A percentile compares a stretch with the other conserved stretches of the same genome.
phyloP scores from a whole-genome alignment of 208 protist genomes.

The Trypanosoma platydactyli region DNA sequence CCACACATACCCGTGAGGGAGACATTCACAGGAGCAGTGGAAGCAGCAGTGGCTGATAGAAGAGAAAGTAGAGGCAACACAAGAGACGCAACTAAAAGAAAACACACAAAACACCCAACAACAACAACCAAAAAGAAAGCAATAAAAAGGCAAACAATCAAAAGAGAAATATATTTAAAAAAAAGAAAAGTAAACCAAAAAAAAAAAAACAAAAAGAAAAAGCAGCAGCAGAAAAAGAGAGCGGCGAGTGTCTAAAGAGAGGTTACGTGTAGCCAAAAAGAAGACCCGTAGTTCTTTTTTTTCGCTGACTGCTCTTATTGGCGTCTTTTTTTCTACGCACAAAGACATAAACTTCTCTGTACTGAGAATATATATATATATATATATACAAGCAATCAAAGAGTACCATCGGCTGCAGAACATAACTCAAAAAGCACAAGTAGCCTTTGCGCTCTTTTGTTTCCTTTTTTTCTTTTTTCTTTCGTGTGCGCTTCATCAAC shows the following conservation, averaged over 20 bases:
- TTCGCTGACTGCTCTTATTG: no score
- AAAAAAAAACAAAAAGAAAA: slow-evolving; percentile 3
- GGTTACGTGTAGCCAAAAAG: no score
- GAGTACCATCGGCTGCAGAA: no score
- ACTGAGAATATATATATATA: not conserved
- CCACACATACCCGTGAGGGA: not conserved
- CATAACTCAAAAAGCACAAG: no score
- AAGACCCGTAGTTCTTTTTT: no score
- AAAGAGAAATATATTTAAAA: not conserved
- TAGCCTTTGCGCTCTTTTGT: no score
- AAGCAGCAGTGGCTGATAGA: not conserved
- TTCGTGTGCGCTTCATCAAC: not conserved
- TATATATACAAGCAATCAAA: not conserved
- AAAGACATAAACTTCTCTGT: not conserved
- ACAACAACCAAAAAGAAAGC: slow-evolving; percentile 7
- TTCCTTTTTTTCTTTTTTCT: slow-evolving; percentile 7
- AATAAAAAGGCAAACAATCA: slow-evolving; percentile 12
- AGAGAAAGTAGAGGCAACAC: no score
- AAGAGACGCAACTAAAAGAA: not conserved
- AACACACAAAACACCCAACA: no score
- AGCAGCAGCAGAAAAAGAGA: slow-evolving; percentile 1
- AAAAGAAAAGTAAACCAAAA: slow-evolving; percentile 8
- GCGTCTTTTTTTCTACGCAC: no score
- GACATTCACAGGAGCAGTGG: not conserved
- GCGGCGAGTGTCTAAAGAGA: not conserved